Evolutionary conservation across 345 rosid genomes (phyloP), one percentile per base, ranked within the genome.

Genomic region (Carallia brachiata): DNA sequence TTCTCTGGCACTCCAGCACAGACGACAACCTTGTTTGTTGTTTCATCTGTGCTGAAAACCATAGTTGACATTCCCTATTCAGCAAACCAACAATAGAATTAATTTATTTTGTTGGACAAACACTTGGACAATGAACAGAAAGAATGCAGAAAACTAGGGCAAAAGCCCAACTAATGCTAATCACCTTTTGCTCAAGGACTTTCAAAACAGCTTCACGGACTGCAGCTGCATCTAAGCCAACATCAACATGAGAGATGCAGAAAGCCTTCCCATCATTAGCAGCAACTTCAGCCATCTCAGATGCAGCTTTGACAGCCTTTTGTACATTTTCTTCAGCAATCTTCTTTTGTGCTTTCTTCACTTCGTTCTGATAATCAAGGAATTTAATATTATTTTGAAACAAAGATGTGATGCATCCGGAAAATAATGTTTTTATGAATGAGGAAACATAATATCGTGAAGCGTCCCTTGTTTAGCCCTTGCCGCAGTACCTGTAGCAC

Each of bases 191-290:
- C 69, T 79, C 85, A 61, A 87, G 77, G 61, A 90, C 97, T 90
- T 95, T 92, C 60, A 81, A 50, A 18, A 84, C 97, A 34, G 97
- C 98, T 71, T 95, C 99, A 28, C 98, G 92, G n/a, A 90, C 97
- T 28, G 99, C 98, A 60, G 86, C 87, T 74, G 88, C 96, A 81
- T 95, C 98, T 65, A 89, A 78, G 52, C 98, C 99, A 63, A 90
- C 92, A 74, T 95, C 91, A 39, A 95, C 90, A 67, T 78, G 83
- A 47, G 86, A 77, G 18, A 90, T 77, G 77, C 94, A 92, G 76
- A 90, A 92, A 4, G 81, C 67, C 82, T 89, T 92, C 70, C 97
- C 95, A 63, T 78, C 83, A 23, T 91, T 84, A 58, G 84, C 79
- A 63, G 97, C 92, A 70, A 78, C 76, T 77, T 89, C 92, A 30